Base-by-base conservation (phyloP, 2,329 filamentous ascomycete species). In the Colletotrichum sp. region DNA sequence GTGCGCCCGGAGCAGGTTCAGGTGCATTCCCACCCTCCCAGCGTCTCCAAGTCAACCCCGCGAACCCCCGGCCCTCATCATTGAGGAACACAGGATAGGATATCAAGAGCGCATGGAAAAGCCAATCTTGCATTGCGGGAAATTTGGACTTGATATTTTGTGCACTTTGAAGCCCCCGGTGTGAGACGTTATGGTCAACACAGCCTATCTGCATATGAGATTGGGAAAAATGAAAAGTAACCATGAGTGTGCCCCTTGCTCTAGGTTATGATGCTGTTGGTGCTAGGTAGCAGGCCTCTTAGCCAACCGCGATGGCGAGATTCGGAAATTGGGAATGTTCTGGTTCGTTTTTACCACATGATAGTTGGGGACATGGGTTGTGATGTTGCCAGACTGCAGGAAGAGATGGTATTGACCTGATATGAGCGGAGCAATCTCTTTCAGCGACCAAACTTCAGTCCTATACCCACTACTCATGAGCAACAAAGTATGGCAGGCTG, bases 401-500 rank as follows among this genome's bases (percentile, higher is more conserved):
- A 48, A 21, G 5, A 48, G 9, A 21, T 12, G 18, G 2, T 7
- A 6, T 3, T 48, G 10, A 13, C 3, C 10, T 21, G n/a, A 12
- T 13, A 2, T 13, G n/a, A 8, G 10, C n/a, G 1, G n/a, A 1
- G 43, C 6, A 13, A 24, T 52, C 6, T 8, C 10, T 1, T 52
- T 52, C n/a, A n/a, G 38, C 3, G n/a, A 13, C 1, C 10, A 24
- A 8, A 3, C 43, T 4, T 13, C 10, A 21, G 6, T 12, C n/a
- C 43, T 10, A 0, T 13, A 52, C n/a, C 1, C n/a, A 1, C n/a
- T 21, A 1, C 6, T 21, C 0, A 52, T 21, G 6, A 52, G 43
- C 3, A 52, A 21, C 3, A 52, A 52, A 52, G 10, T 8, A 52
- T 52, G n/a, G 1, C n/a, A 52, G n/a, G 10, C 43, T 13, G 2